These are phyloP conservation scores for Gleditsia sinensis DNA, from an alignment of 306 rosid species.

Conservation along the genomic window DNA sequence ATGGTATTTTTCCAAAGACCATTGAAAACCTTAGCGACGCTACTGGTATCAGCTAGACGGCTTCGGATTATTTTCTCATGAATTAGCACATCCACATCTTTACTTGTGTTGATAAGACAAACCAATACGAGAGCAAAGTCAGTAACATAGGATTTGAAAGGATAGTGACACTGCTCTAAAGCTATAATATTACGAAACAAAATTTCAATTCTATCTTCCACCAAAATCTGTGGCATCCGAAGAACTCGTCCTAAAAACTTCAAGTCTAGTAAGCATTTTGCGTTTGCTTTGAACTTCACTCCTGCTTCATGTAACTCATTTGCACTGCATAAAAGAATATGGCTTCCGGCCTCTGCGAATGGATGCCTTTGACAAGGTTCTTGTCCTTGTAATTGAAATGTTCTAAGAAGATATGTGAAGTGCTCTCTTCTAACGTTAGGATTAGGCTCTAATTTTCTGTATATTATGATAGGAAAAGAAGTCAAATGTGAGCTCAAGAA, in stretches of 20 bases:
- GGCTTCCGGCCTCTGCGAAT: no score
- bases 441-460: not conserved
- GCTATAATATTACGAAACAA: not conserved
- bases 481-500: not conserved
- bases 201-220: accelerated
- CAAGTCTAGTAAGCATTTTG: not conserved
- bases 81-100: constrained; percentile 26
- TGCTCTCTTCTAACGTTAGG: no score
- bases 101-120: not conserved
- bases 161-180: not conserved
- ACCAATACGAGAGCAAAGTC: no score
- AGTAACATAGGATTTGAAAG: no score
- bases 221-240: not conserved
- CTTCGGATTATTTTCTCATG: no score
- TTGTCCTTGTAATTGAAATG: not conserved
- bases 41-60: no score
- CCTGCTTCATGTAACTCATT: not conserved
- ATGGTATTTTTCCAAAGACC: no score
- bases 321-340: not conserved
- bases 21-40: no score
- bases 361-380: no score
- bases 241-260: not conserved
- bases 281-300: not conserved
- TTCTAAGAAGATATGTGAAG: constrained; percentile 2
- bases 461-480: not conserved